Base-by-base conservation (phyloP, 2,329 filamentous ascomycete genomes). In the Piedraia hortae region DNA sequence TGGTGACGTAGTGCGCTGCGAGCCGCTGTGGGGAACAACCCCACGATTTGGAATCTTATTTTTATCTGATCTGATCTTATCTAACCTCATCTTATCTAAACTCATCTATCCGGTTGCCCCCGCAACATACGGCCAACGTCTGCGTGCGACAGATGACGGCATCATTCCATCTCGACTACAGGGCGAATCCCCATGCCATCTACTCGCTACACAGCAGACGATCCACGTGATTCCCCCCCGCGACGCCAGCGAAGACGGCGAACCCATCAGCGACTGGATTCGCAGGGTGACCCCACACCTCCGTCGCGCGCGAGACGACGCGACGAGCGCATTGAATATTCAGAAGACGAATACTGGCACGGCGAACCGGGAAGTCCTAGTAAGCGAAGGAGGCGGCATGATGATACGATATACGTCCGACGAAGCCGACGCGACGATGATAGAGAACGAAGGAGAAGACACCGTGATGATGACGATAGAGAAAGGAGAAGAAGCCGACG, bases 231-330 rank as follows among this genome's bases (percentile, higher is more conserved):
- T 14, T 36, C 34, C 9, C 31, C 34, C 11, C 31, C 35, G 10
- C 31, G 39, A 8, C 31, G 39, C 19, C 30, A 43, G 21, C 31
- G 38, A 16, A 28, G 36, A 14, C 24, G 39, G 24, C 28, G 37
- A 22, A 37, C 38, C 10, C 42, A 44, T 27, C 41, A 40, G 16
- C 34, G 40, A 9, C 35, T 30, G 10, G 40, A 44, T 30, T 44
- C 41, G 29, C 35, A 38, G 20, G 37, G 41, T 23, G 35, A 39
- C 14, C 26, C 39, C 12, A 21, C 26, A 15, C 26, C 29, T 4
- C 24, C 19, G 6, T 13, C 12, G n/a, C 18, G 28, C 6, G 10
- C 21, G 6, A 8, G 21, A 22, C 12, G 21, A 15, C 12, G 21
- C 9, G 21, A 17, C 21, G 21, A 22, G 5, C 7, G 16, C 10